Evolutionary conservation across 768 basidiomycete genomes (phyloP), one percentile per base, ranked within the genome.

Genomic region (Myochromella boudieri): DNA sequence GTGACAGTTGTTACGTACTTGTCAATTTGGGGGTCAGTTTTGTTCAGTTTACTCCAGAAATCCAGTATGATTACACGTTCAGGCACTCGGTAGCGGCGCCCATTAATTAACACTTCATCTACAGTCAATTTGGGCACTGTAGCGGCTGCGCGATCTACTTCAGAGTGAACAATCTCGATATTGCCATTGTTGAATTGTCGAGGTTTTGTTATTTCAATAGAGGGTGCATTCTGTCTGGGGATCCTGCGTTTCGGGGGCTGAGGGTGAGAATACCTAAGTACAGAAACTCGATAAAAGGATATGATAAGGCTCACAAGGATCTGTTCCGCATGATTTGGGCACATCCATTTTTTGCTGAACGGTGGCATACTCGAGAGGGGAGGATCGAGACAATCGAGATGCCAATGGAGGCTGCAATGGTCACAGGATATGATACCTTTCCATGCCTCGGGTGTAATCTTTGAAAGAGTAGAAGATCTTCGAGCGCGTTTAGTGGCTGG

Each of bases 271-370:
- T 48, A 47, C 57, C 33, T 45, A 48, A 37, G 37, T 46, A 47
- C 49, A 21, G 32, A 27, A 39, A 42, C 39, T 21, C 54, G 37
- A 36, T 12, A 46, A 38, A 41, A 44, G n/a, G n/a, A n/a, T n/a
- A n/a, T n/a, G n/a, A 6, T 12, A 46, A 36, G 28, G 72, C 91
- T 67, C 62, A 95, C 95, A 49, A 90, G 64, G 43, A 85, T 77
- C 48, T 84, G 82, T 54, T 97, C 94, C n/a, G 83, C 85, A 61
- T 99, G 97, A 60, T 95, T 92, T 6, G 97, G 97, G 65, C 97
- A 99, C 94, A 95, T 97, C 95, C 95, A 99, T 65, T 95, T 97
- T 74, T 85, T 89, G 55, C 82, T 82, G 48, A 86, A 82, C 10
- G 87, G 77, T 3, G 97, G 97, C 79, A 98, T 85, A 31, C 77